Base-by-base conservation (phyloP, 2,329 filamentous ascomycete genomes). In the Claviceps capensis region DNA sequence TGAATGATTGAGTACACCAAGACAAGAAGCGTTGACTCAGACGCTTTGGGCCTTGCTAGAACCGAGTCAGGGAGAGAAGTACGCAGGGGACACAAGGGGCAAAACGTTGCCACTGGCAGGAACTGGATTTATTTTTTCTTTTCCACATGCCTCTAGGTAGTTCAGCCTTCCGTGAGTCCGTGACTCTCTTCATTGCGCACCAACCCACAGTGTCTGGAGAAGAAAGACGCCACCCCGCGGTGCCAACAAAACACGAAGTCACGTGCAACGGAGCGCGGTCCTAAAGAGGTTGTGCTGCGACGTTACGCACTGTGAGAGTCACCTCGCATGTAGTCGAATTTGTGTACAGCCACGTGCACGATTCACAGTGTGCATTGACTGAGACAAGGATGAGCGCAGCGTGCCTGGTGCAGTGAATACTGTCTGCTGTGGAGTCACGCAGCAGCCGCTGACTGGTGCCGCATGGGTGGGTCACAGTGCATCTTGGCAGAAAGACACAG, bases 221-320 rank as follows among this genome's bases (percentile, higher is more conserved):
- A 14, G 36, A 8, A 42, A 36, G 34, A 30, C 47, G 51, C 44
- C 53, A 45, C 23, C 11, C 44, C 58, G 61, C 59, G 59, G 58
- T 62, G 51, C 51, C 59, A 56, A 58, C 58, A 61, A n/a, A 59
- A 64, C 65, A 61, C 64, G 66, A 61, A 63, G 54, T 61, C 63
- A 65, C 63, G 61, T 66, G 63, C 51, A 13, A n/a, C 37, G 34
- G 34, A 16, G 36, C 9, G 22, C 37, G 16, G 30, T 19, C n/a
- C 37, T 26, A 40, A 52, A 54, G 54, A 57, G 54, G 17, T 51
- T 44, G 52, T 61, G 46, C 22, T 9, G 17, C 3, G 13, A 3
- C 2, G 1, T 19, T 13, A 8, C 19, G 37, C 38, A 51, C 52
- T 50, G 52, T 53, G 11, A 11, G 9, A 34, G 11, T 48, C 44